Evolutionary conservation across 2,329 filamentous ascomycete species (phyloP).

Genomic region (Rhexocercosporidium sp.): DNA sequence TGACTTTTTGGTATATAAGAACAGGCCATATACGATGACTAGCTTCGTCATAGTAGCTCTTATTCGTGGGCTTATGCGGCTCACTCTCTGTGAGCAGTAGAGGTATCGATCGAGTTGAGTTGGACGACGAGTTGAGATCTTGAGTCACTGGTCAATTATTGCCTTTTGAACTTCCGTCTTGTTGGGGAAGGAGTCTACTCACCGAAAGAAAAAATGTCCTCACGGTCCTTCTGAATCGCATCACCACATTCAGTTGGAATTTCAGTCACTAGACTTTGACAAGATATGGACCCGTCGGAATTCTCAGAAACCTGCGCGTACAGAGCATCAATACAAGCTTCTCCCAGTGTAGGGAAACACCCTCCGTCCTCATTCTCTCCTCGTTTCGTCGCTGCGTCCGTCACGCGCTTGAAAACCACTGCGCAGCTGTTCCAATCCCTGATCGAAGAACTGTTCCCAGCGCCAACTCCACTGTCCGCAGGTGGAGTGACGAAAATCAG

Average conservation of each 20-base stretch:
- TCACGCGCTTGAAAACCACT: neutral
- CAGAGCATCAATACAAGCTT: neutral
- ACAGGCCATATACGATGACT: slow-evolving; percentile 1
- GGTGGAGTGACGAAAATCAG: neutral
- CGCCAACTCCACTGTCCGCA: neutral
- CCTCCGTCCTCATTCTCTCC: neutral
- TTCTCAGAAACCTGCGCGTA: neutral
- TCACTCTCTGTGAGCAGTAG: neutral
- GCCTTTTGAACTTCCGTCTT: too few relatives aligned
- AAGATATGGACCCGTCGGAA: neutral
- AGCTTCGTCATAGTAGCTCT: neutral
- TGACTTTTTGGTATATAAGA: slow-evolving; percentile 1
- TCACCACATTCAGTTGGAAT: neutral
- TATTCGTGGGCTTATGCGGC: neutral
- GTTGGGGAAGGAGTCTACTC: neutral
- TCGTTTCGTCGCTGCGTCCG: neutral
- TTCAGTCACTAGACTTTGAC: neutral
- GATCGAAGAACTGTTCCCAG: neutral
- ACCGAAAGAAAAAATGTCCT: neutral
- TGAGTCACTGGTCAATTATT: neutral
- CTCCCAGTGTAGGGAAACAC: neutral
- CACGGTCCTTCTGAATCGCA: neutral
- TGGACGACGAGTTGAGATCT: neutral
- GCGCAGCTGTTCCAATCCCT: neutral
- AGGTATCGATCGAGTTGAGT: neutral